phyloP scores from a whole-genome alignment of 2,329 filamentous ascomycete species.

The Coniochaeta sp. region DNA sequence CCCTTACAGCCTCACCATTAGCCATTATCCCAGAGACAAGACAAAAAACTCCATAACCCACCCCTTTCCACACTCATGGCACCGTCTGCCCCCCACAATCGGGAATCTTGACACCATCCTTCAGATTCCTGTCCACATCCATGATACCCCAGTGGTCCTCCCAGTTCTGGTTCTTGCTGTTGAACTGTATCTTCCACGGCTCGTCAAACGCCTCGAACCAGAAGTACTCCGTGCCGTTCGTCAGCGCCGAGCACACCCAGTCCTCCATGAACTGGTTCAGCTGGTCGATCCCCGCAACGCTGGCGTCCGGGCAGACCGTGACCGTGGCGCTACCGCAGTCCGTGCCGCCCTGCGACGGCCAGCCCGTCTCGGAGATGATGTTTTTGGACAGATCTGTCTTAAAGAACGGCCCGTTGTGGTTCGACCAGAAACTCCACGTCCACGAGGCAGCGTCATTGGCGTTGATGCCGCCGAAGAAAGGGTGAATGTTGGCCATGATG shows the following conservation, averaged over 20 bases:
- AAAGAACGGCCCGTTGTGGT: slow-evolving; percentile 59
- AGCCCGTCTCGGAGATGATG: slow-evolving; percentile 85
- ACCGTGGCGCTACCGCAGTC: slow-evolving; percentile 56
- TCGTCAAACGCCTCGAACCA: slow-evolving; percentile 98
- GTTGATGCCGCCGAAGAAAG: slow-evolving; percentile 80
- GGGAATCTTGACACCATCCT: slow-evolving; percentile 77
- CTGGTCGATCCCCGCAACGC: slow-evolving; percentile 71
- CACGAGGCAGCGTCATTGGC: slow-evolving; percentile 64
- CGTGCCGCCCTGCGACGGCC: slow-evolving; percentile 78
- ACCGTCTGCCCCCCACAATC: slow-evolving; percentile 74
- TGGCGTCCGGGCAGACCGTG: slow-evolving; percentile 52
- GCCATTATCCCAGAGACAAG: too few species aligned
- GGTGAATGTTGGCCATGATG: slow-evolving; percentile 95
- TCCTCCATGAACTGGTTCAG: slow-evolving; percentile 81
- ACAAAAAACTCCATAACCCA: too few species aligned
- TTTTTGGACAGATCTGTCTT: slow-evolving; percentile 58
- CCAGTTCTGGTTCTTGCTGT: slow-evolving; percentile 66
- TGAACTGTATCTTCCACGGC: slow-evolving; percentile 81
- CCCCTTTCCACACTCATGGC: too few species aligned
- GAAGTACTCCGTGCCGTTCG: slow-evolving; percentile 85
- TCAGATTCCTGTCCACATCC: slow-evolving; percentile 77
- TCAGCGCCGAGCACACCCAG: slow-evolving; percentile 76
- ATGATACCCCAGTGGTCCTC: slow-evolving; percentile 95
- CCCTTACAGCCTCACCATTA: neutral
- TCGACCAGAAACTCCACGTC: slow-evolving; percentile 78